Evolutionary conservation across 768 basidiomycete species (phyloP), one percentile per base, ranked within the genome.

Genomic region (Daedalea quercina): DNA sequence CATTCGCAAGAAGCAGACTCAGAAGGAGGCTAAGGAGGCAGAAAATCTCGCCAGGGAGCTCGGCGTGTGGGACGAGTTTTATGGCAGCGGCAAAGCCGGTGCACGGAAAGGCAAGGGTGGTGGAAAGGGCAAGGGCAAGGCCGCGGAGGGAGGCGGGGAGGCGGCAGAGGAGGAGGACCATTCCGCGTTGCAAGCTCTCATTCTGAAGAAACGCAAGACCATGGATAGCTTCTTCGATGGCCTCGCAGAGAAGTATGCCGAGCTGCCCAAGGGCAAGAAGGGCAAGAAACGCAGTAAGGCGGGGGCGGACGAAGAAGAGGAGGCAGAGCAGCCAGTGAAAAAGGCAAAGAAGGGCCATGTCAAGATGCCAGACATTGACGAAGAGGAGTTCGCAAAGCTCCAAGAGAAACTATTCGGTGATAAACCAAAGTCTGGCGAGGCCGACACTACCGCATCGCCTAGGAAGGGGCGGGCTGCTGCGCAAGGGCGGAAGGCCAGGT

Each of bases 31-130:
- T 1, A 71, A 72, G 51, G 91, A 95, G 60, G 94, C 94, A 3
- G 94, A 91, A 67, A 74, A 79, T 19, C 70, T 85, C 40, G 94
- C 94, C 4, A 90, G 83, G 59, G 90, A 91, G 57, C 69, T 97
- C 15, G 94, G 93, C 2, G 88, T 96, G 9, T 94, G 92, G 91
- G 93, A 96, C 52, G 90, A 93, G 60, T 93, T 93, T 61, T 92
- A 89, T 63, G 90, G 87, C 3, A 81, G 75, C 56, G 90, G 87
- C 3, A 88, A 85, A 68, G 67, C 75, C 1, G 79, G 81, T 7
- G 72, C 80, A 33, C 75, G 81, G 57, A 81, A 80, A 67, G 69
- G 69, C 13, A 80, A 80, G 42, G 73, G 70, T 11, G 83, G 81
- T 59, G 73, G 69, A 1, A 84, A 78, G 56, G 69, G 63, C 20